Conservation (phyloP, 768 basidiomycete genomes). For the Hydnum rufescens region DNA sequence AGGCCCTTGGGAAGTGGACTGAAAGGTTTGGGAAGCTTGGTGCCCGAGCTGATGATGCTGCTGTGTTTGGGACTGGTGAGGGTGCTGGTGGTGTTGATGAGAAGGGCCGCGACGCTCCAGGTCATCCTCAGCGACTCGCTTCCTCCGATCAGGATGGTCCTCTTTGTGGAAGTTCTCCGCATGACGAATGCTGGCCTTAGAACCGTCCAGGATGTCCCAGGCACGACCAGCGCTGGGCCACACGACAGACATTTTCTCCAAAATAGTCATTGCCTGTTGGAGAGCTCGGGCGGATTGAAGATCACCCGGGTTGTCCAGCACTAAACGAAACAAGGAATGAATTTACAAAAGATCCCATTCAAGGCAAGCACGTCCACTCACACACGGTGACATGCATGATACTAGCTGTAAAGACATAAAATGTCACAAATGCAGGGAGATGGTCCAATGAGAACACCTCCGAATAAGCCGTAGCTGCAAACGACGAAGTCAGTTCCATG, state of each 20-base stretch:
- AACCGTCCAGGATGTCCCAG: slow-evolving; percentile 11
- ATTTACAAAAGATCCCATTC: neutral
- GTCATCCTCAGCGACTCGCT: neutral
- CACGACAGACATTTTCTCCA: slow-evolving; percentile 8
- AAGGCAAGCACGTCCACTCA: neutral
- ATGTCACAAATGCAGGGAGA: slow-evolving; percentile 15
- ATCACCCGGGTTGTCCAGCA: slow-evolving; percentile 21
- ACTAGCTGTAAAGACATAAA: slow-evolving; percentile 16
- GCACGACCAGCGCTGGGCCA: slow-evolving; percentile 14
- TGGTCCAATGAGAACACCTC: slow-evolving; percentile 14
- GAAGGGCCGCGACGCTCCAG: neutral
- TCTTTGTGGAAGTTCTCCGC: neutral
- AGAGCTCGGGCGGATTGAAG: slow-evolving; percentile 9
- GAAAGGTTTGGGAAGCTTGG: no score
- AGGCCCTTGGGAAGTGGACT: no score
- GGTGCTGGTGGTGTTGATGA: neutral
- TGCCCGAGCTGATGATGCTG: slow-evolving; percentile 5
- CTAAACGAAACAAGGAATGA: slow-evolving; percentile 2
- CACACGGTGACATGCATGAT: slow-evolving; percentile 13
- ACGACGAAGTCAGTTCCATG: neutral
- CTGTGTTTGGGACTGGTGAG: slow-evolving; percentile 1
- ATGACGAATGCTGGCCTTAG: slow-evolving; percentile 8
- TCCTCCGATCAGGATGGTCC: neutral
- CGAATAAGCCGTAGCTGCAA: slow-evolving; percentile 11
- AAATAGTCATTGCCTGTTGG: slow-evolving; percentile 9